Base-by-base conservation (phyloP, 192 early-diverging fungal genomes). In the Backusella parvicylindrica region DNA sequence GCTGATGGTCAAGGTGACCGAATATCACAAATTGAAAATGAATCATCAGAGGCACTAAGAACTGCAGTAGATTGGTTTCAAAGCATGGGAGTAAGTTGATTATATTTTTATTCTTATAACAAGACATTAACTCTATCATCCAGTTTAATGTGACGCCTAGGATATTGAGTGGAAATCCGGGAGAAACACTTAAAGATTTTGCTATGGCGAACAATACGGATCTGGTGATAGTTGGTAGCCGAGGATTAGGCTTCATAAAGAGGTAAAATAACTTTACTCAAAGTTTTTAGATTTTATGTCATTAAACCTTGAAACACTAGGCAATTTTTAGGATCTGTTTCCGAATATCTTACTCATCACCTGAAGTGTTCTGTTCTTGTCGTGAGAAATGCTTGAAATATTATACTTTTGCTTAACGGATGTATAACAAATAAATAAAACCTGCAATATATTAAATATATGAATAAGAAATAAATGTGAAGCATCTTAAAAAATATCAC, bases 161-260 rank as follows among this genome's bases (percentile, higher is more conserved):
- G 18, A 28, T 77, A 4, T 31, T 77, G 11, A 33, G 60, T 66
- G 75, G 75, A 26, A 70, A 77, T 23, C 60, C 75, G 13, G 70
- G 43, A 18, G 41, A 63, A 12, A 47, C 75, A 35, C 49, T 77
- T 4, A 43, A 31, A 16, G 75, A 64, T 26, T 77, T 65, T 66
- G 75, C 75, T n/a, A 47, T 47, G 28, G 63, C 53, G 23, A 77
- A 66, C 38, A 23, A 65, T 1, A 35, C 64, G 15, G 75, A 77
- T 15, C 21, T 77, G 30, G 75, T 71, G 9, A 71, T 77, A 50
- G 75, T 77, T 2, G 70, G 75, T 2, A 70, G 64, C 30, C 53
- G 75, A 32, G 75, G 75, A 41, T 40, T 77, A 26, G 70, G 75
- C 7, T 77, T 70, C 38, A 31, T 77, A 7, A 77, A 77, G 53